phyloP scores from a whole-genome alignment of 805 yeast genomes.

The Komagataella populi region DNA sequence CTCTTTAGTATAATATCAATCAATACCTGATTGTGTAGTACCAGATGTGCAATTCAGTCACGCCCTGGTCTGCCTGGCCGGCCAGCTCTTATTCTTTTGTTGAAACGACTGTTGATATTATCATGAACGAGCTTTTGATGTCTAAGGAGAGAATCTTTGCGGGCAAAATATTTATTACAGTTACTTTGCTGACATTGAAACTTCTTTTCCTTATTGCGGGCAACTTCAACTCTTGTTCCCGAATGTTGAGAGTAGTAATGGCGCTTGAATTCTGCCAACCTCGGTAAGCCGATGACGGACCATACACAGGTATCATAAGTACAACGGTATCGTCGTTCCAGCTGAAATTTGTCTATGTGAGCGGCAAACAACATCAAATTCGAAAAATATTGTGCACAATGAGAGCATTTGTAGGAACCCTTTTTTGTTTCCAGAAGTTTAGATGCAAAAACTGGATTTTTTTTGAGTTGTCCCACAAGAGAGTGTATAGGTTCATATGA shows the following conservation, averaged over 20 bases:
- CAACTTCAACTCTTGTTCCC: not conserved
- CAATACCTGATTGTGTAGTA: not conserved
- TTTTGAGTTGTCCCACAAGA: constrained; percentile 18
- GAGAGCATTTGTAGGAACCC: constrained; percentile 32
- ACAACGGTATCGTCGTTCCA: constrained; percentile 28
- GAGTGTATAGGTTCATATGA: constrained; percentile 15
- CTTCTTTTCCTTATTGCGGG: not conserved
- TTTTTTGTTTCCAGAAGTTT: constrained; percentile 21
- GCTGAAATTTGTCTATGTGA: constrained; percentile 28
- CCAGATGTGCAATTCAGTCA: not conserved
- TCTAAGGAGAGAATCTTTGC: constrained; percentile 40
- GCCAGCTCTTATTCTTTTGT: constrained; percentile 13
- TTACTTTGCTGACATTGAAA: constrained; percentile 8
- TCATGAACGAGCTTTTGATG: constrained; percentile 40
- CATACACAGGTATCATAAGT: constrained; percentile 33
- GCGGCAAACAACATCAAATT: constrained; percentile 14
- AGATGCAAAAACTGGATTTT: constrained; percentile 8
- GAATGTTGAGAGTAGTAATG: constrained; percentile 34
- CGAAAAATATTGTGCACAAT: constrained; percentile 26
- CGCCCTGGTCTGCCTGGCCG: not conserved
- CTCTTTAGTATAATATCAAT: not conserved
- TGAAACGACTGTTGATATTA: constrained; percentile 24
- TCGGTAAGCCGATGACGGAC: constrained; percentile 32
- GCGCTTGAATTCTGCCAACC: constrained; percentile 33
- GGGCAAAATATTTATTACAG: constrained; percentile 34